Evolutionary conservation across 1,284 basidiomycete genomes (phyloP), one percentile per base, ranked within the genome.

Genomic region (Ustanciosporium gigantosporum): DNA sequence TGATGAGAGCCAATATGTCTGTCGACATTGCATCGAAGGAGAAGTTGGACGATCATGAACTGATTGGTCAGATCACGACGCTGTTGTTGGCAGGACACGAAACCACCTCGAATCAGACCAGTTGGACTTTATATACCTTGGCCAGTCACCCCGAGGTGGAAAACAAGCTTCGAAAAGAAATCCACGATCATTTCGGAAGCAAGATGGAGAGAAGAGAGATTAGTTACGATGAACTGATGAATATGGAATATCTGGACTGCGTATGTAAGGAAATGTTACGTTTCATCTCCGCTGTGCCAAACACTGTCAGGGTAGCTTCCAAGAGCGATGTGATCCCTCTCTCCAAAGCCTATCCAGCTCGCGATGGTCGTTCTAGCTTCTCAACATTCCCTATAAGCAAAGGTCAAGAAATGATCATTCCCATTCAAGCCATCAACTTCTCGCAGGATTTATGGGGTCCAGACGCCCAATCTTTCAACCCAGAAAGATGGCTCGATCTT

Each of bases 81-180:
- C 55, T 76, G 15, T 56, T 74, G 4, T 74, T 77, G 19, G 70
- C 68, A 3, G 74, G 74, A 0, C 73, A 77, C 56, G 76, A 78
- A 39, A 74, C 75, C 2, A 70, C 74, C 3, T 59, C 70, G 5
- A 70, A 70, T 8, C 71, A 71, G 27, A 59, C 68, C 11, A 43
- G 55, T 2, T 78, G 76, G 76, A 64, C 73, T 6, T 47, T 77
- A 1, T 52, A 49, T 34, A 27, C 66, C 1, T 56, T 77, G 1
- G 53, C 69, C 2, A 25, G 59, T 3, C 34, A 74, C 15, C 66
- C 46, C 0, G 14, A 32, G 2, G 23, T 68, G 2, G 72, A 76
- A 36, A 19, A 34, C 2, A 57, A 53, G n/a, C 42, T 78, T 7
- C 61, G 76, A 3, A 59, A 24, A 5, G 74, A 73, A 39, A 64